Evolutionary conservation across 2,329 filamentous ascomycete species (phyloP), one percentile per base, ranked within the genome.

Genomic region (Geosmithia morbida): DNA sequence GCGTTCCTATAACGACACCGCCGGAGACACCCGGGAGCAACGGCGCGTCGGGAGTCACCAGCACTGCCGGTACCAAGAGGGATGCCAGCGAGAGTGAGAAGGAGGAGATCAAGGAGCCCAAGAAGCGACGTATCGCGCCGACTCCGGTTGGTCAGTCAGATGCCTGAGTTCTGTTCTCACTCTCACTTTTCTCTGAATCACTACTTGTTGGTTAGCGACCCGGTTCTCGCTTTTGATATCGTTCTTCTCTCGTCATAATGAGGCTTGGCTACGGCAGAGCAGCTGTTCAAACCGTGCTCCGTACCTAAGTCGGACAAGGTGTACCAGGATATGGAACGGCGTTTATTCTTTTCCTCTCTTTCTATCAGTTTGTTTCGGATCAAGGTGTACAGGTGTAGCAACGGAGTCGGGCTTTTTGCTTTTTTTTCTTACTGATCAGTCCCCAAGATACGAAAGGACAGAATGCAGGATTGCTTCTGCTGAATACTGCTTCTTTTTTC

Each of bases 1-100:
- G 74, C 0, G 67, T 94, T 42, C 85, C 88, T 0, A 78, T 94
- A 56, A 87, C 85, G 39, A 96, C 90, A 7, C 90, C 92, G 2
- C 92, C 90, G 1, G 85, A 94, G 61, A 97, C 90, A 2, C 90
- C 90, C 6, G 72, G 74, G 41, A 62, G 59, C 43, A 52, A 57
- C 1, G 54, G 16, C 16, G 56, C 55, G 20, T 55, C 22, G 22
- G 22, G 4, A 8, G 22, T 8, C 22, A 26, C 22, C 22, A 26
- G 57, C 40, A 57, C 57, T 43, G 58, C 60, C 2, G 73, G 73
- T 29, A 63, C 66, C 16, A 82, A 81, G 60, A 67, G 77, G 52
- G 77, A 81, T 26, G 70, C 70, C 13, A 72, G 68, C 20, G 75
- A 77, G 49, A 68, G 66, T 20, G 77, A 77, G 33, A 69, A 71